These are phyloP conservation scores for Pezizomycotina sp. DNA, from an alignment of 2,329 filamentous ascomycete genomes.

Conservation along the genomic window DNA sequence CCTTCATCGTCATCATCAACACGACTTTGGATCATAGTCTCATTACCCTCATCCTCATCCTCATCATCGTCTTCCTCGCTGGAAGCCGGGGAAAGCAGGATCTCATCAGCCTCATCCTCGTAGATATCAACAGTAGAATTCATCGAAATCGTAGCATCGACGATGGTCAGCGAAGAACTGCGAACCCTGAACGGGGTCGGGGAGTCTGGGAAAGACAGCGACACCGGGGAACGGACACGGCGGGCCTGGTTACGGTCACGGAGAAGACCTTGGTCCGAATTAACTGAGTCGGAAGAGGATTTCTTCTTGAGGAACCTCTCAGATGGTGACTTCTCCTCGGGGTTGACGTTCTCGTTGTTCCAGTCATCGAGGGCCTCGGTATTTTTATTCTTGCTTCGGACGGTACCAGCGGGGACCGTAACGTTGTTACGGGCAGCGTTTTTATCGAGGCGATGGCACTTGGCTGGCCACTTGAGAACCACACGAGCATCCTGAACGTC, in stretches of 20 bases:
- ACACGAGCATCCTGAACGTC: constrained; percentile 89
- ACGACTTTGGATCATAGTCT: constrained; percentile 12
- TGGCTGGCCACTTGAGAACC: constrained; percentile 65
- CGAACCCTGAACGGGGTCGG: too few species aligned
- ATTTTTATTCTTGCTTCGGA: neutral
- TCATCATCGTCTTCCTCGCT: too few species aligned
- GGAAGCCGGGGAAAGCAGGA: constrained; percentile 10
- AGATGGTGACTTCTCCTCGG: too few species aligned
- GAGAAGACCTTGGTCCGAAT: too few species aligned
- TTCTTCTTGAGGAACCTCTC: too few species aligned
- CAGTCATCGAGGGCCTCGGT: neutral
- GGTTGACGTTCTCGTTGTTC: constrained; percentile 21
- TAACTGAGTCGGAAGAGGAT: too few species aligned
- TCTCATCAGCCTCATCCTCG: constrained; percentile 23
- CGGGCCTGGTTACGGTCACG: too few species aligned
- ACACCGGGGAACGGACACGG: too few species aligned
- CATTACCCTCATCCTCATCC: too few species aligned
- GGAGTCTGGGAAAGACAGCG: too few species aligned
- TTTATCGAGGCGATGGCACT: constrained; percentile 12
- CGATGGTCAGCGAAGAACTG: too few species aligned
- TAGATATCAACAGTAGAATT: constrained; percentile 23
- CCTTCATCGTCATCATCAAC: neutral
- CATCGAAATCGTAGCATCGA: constrained; percentile 6
- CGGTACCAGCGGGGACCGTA: neutral
- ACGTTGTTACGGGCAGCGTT: neutral